Evolutionary conservation across 495 filamentous ascomycete genomes (phyloP).

Genomic region (Penicillium canariense): DNA sequence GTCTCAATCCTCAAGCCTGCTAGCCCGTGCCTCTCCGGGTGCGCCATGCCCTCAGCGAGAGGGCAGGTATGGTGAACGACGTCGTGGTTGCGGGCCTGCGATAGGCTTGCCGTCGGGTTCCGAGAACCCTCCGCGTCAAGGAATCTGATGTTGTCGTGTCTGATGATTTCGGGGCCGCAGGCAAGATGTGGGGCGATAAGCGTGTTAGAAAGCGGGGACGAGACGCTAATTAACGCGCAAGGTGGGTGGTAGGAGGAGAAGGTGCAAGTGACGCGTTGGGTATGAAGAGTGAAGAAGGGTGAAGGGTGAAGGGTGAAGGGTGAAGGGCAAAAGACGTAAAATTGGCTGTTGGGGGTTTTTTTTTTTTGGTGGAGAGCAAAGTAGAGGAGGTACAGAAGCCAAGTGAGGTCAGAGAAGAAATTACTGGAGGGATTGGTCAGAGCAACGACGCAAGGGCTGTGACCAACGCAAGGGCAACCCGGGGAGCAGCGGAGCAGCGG

Average conservation of each 20-base stretch:
- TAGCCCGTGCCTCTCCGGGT: conserved; percentile 36
- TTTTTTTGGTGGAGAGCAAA: conserved; percentile 1
- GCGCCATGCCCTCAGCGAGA: conserved; percentile 41
- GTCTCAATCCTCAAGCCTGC: conserved; percentile 46
- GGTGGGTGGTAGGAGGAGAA: background rate
- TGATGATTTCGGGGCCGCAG: conserved; percentile 9
- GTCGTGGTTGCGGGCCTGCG: conserved; percentile 12
- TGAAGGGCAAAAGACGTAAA: background rate
- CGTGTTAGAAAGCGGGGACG: conserved; percentile 18
- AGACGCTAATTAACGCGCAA: conserved; percentile 7
- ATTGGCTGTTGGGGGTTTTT: too few species aligned
- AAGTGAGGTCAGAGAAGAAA: conserved; percentile 18
- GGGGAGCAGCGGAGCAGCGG: conserved; percentile 1
- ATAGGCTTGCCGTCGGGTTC: conserved; percentile 28
- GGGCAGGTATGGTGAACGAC: conserved; percentile 7
- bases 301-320: background rate
- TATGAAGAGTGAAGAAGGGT: background rate
- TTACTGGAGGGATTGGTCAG: conserved; percentile 19
- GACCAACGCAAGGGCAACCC: conserved; percentile 3
- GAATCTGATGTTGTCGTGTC: conserved; percentile 4
- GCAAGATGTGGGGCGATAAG: conserved; percentile 24
- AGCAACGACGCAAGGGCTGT: too few species aligned
- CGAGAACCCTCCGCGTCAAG: conserved; percentile 23
- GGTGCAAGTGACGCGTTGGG: background rate
- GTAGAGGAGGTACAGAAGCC: conserved; percentile 2